Base-by-base conservation (phyloP, 1,284 basidiomycete species). In the Malassezia slooffiae region DNA sequence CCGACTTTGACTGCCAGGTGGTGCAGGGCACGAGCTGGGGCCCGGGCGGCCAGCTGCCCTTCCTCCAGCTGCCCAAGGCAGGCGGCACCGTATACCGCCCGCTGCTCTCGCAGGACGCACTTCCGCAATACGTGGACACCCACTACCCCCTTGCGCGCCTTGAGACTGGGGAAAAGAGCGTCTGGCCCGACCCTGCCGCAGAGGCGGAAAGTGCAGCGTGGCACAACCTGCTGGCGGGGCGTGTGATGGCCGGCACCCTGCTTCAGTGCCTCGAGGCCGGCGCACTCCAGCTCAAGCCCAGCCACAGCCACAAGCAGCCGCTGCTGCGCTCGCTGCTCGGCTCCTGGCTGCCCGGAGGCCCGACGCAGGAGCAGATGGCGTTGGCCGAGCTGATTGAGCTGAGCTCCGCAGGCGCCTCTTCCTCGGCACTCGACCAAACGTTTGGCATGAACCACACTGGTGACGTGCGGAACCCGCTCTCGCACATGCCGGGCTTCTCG, bases 21-120 rank as follows among this genome's bases (percentile, higher is more conserved):
- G 41, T 60, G 38, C 41, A 50, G 13, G 58, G 55, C 12, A 36
- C 52, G 26, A 57, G 55, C 29, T 59, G 59, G 59, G 51, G 56
- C 7, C 58, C 58, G 4, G 59, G 39, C 1, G 52, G 17, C 44
- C 26, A 42, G 7, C 43, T 57, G 43, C 62, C 62, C 1, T 61
- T 63, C 35, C 35, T 60, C 3, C 56, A 56, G 10, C 49, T 57
- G 9, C 54, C 55, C 3, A 46, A 47, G 3, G 12, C 23, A 7
- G 30, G 29, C 3, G 23, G 21, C n/a, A 34, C 32, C 20, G 26
- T 22, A 5, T 16, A n/a, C 15, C 28, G 32, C 4, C 19, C 56
- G 5, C 42, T 59, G 3, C 50, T 59, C 2, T 24, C 47, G 2
- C 49, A 43, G 3, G 24, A 44, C 16, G 43, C 44, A 3, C 50